These are phyloP conservation scores for Leccinum sublutescens DNA, from an alignment of 768 basidiomycete genomes.

Conservation along the genomic window DNA sequence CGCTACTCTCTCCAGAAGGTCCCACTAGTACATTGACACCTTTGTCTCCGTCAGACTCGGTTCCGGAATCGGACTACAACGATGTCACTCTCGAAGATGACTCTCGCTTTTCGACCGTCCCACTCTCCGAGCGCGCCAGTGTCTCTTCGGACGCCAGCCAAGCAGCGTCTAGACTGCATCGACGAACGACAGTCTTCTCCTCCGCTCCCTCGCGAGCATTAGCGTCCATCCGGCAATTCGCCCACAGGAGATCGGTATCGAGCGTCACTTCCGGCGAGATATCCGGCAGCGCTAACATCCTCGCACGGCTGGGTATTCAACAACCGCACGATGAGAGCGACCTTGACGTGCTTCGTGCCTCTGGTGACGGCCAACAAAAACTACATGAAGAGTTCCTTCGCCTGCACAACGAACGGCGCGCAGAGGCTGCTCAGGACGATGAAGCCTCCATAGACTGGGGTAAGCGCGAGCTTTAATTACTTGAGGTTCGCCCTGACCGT, in stretches of 20 bases:
- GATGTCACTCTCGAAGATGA: slow-evolving; percentile 51
- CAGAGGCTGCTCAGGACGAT: slow-evolving; percentile 36
- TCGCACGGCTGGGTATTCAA: slow-evolving; percentile 52
- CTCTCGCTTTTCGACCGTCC: slow-evolving; percentile 50
- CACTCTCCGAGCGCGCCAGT: slow-evolving; percentile 39
- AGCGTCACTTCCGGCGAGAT: slow-evolving; percentile 47
- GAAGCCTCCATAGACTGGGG: slow-evolving; percentile 73
- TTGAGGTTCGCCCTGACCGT: slow-evolving; percentile 4
- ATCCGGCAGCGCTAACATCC: slow-evolving; percentile 42
- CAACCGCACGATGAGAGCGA: slow-evolving; percentile 40
- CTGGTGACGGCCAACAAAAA: slow-evolving; percentile 64
- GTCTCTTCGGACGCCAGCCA: slow-evolving; percentile 30
- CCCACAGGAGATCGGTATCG: slow-evolving; percentile 66
- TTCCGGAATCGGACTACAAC: slow-evolving; percentile 62
- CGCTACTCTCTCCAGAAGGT: slow-evolving; percentile 50
- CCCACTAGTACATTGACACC: slow-evolving; percentile 24
- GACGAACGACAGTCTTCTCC: slow-evolving; percentile 31
- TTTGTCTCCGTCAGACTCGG: slow-evolving; percentile 39
- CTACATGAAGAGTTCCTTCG: slow-evolving; percentile 76
- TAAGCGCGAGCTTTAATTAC: slow-evolving; percentile 32
- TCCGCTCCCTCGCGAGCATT: slow-evolving; percentile 20
- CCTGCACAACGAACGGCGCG: slow-evolving; percentile 55
- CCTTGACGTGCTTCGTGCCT: slow-evolving; percentile 40
- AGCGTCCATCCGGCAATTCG: slow-evolving; percentile 25
- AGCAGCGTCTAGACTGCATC: slow-evolving; percentile 20